These are phyloP conservation scores for Glebionis coronaria DNA, from an alignment of 129 eudicot species.

Conservation along the genomic window DNA sequence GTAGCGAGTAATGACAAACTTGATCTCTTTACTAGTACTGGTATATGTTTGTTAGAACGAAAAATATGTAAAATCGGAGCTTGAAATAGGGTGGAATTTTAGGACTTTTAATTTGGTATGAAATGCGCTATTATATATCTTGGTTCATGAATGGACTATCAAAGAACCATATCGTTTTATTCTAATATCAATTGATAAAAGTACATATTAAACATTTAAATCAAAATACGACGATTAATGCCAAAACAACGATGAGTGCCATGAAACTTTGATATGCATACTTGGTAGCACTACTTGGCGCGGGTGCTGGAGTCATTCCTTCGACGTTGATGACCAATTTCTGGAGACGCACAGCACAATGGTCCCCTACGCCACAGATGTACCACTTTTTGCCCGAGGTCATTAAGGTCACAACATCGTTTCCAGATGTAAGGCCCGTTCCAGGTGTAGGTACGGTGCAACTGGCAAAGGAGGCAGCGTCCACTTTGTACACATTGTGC, in stretches of 20 bases:
- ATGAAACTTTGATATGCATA: constrained; percentile 22
- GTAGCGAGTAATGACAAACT: not conserved
- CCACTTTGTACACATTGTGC: constrained; percentile 47
- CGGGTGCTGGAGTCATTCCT: constrained; percentile 27
- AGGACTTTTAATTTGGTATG: constrained; percentile 5
- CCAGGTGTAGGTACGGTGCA: constrained; percentile 28
- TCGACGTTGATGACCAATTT: constrained; percentile 42
- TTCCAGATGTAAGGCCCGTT: constrained; percentile 23
- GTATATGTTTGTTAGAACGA: constrained; percentile 8
- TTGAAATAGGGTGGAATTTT: not conserved
- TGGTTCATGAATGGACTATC: not conserved
- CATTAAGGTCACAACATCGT: constrained; percentile 31
- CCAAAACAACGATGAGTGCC: constrained; percentile 4
- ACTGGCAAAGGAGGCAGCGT: constrained; percentile 27
- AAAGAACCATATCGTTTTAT: constrained; percentile 16
- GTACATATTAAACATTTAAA: not conserved
- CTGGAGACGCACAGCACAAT: constrained; percentile 32
- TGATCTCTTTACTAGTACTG: not conserved
- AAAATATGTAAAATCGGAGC: constrained; percentile 12
- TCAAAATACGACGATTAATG: constrained; percentile 7
- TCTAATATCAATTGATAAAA: not conserved
- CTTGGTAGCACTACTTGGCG: constrained; percentile 30
- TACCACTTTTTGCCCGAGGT: constrained; percentile 47
- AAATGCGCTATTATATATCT: not conserved
- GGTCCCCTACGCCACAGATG: constrained; percentile 33